Evolutionary conservation across 306 rosid species (phyloP), one percentile per base, ranked within the genome.

Genomic region (Quercus aquifolioides): DNA sequence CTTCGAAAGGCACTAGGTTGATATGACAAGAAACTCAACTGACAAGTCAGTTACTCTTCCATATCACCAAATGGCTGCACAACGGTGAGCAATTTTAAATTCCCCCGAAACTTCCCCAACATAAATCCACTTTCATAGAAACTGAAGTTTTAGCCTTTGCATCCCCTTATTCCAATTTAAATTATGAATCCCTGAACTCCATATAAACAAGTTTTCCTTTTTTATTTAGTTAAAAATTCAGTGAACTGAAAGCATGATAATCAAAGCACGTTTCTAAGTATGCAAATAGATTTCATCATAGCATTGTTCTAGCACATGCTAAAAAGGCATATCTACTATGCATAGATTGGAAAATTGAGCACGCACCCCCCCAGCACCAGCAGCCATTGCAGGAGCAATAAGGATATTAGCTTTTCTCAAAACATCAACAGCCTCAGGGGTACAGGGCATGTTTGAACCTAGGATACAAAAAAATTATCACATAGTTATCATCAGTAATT

Each of bases 301-400:
- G 55, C 33, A 71, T 54, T 33, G 23, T 35, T 54, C 43, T 8
- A 76, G 60, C 19, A 78, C 49, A 78, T 65, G 51, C 21, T 65
- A 62, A 21, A 11, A 10, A 21, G 19, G 78, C 55, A 75, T 69
- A 60, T 55, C 65, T 68, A 76, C 73, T 55, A 74, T 64, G 68
- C 74, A 71, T 58, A 75, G 73, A 56, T 55, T 57, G 54, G 69
- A 81, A 7, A 86, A 78, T 85, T 62, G 65, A 84, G 79, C 33
- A 78, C 94, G 38, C 84, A 95, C 99, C 97, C 99, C 99, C 88
- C 99, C 99, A 80, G 99, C 91, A 83, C 99, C 99, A 74, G 98
- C 99, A 77, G 99, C 99, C 90, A 95, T 89, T 74, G 99, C 97
- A 89, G 99, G 99, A 83, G 98, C 99, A 81, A 92, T 82, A 54